These are phyloP conservation scores for Ogataea siamensis DNA, from an alignment of 805 yeast genomes.

Conservation along the genomic window DNA sequence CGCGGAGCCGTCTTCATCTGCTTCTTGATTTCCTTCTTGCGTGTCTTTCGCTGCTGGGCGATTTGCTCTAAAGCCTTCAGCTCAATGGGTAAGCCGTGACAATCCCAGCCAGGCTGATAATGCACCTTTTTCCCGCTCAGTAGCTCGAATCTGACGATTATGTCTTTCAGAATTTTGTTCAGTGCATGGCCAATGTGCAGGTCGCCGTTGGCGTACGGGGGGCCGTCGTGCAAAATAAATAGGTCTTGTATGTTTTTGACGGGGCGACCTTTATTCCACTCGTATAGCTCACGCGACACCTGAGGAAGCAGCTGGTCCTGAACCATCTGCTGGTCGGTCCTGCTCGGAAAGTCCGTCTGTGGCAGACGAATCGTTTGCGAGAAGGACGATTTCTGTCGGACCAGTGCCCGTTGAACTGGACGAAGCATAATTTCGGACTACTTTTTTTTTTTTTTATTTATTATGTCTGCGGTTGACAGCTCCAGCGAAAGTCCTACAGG, in stretches of 20 bases:
- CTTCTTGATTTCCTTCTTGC: slow-evolving; percentile 31
- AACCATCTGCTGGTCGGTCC: slow-evolving; percentile 49
- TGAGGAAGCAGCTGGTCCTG: slow-evolving; percentile 45
- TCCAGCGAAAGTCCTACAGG: slow-evolving; percentile 2
- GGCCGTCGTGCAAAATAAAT: slow-evolving; percentile 90
- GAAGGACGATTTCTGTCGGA: slow-evolving; percentile 15
- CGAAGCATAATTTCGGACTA: too few species aligned
- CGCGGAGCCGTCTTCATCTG: slow-evolving; percentile 21
- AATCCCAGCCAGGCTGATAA: slow-evolving; percentile 97
- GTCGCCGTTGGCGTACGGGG: slow-evolving; percentile 97
- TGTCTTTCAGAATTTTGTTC: slow-evolving; percentile 86
- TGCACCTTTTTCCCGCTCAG: slow-evolving; percentile 55
- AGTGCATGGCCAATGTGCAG: slow-evolving; percentile 90
- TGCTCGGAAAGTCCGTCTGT: slow-evolving; percentile 60
- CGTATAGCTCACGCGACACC: slow-evolving; percentile 59
- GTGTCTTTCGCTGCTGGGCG: slow-evolving; percentile 30
- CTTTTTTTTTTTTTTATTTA: not conserved
- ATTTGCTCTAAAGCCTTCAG: slow-evolving; percentile 65
- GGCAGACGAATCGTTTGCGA: slow-evolving; percentile 49
- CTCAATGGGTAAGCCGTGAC: slow-evolving; percentile 97
- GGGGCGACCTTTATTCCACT: slow-evolving; percentile 49
- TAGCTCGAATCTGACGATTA: slow-evolving; percentile 70
- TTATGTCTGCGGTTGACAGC: slow-evolving; percentile 9
- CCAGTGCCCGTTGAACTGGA: slow-evolving; percentile 4
- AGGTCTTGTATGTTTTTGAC: slow-evolving; percentile 35